Evolutionary conservation across 2,329 filamentous ascomycete species (phyloP), one percentile per base, ranked within the genome.

Genomic region (Penicillium sclerotigenum): DNA sequence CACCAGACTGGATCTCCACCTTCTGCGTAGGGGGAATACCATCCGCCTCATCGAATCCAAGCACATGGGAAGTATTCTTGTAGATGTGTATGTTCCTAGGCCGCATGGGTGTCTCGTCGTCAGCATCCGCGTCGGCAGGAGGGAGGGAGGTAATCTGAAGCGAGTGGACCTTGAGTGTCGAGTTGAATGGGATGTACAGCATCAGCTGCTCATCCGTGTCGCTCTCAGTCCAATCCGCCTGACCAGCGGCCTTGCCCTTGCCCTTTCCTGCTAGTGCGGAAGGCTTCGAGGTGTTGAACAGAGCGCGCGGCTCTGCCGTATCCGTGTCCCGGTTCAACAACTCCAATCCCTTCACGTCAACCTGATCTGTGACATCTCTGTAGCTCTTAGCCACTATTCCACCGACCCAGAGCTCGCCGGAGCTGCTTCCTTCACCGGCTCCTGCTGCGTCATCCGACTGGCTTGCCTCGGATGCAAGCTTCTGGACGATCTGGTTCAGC

Each of bases 201-300:
- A 97, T 89, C 59, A 99, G 80, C 79, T 99, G 94, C 77, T 97
- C 92, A 71, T 99, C 94, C 34, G 93, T 95, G 70, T 97, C 93
- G 73, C 91, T 97, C 80, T 97, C 90, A 22, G 97, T 87, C 87
- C 90, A 97, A 75, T 99, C 93, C 70, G 84, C 85, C 33, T 78
- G 77, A 81, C 66, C 85, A 84, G 47, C 72, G 20, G 56, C 75
- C 62, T 81, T 81, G 52, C 70, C 75, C 61, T 74, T 75, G 47
- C 75, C 72, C 24, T 69, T 66, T 26, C 59, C 62, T n/a, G 62
- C 69, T 53, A 92, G 73, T 1, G 81, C 80, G 52, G 81, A 84
- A 6, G 92, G 92, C 73, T 87, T 85, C 55, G 79, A 76, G 5
- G 67, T 63, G n/a, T 87, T 85, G 70, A 97, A 91, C 18, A 97